Evolutionary conservation across 176 grass and related monocot species (phyloP), one percentile per base, ranked within the genome.

Genomic region (Rhynchospora pubera): DNA sequence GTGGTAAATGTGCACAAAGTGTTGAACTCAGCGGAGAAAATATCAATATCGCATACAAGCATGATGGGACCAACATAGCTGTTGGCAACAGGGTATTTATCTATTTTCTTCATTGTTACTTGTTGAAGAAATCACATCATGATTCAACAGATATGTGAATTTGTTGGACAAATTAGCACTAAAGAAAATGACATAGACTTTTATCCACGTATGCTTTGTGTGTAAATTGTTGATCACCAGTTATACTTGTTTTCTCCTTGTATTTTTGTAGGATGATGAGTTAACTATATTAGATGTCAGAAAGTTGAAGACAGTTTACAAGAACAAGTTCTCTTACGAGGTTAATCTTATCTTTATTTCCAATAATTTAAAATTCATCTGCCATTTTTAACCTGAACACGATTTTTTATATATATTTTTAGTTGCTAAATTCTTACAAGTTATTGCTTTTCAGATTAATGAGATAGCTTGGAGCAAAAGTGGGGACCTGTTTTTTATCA

Each of bases 391-490:
- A 32, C 47, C n/a, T 55, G 72, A 76, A 55, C 23, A 55, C 73
- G 22, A 34, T 63, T 62, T 79, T 57, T 79, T 0, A 62, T 14
- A 64, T 86, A 39, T 39, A 39, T 78, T 65, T 24, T 18, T 23
- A 39, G 65, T 78, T 77, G 70, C 44, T 85, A 21, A 87, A 69
- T 64, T 90, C n/a, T 67, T 73, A 79, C 8, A 84, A 28, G 59
- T 85, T 44, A 24, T 87, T 91, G 58, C 79, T 79, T 16, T 67
- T 88, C 83, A 99, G 96, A 91, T 99, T 77, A 99, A 99, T 90
- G 96, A 99, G 89, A 95, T 99, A 83, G 92, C 96, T 78, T 99
- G 96, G 96, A 99, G 91, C 83, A 99, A 91, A 91, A 91, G 91
- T 90, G 96, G 96, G 70, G 96, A 99, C 71, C 80, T 95, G n/a